These are phyloP conservation scores for Naganishia kalamii DNA, from an alignment of 768 basidiomycete genomes.

Conservation along the genomic window DNA sequence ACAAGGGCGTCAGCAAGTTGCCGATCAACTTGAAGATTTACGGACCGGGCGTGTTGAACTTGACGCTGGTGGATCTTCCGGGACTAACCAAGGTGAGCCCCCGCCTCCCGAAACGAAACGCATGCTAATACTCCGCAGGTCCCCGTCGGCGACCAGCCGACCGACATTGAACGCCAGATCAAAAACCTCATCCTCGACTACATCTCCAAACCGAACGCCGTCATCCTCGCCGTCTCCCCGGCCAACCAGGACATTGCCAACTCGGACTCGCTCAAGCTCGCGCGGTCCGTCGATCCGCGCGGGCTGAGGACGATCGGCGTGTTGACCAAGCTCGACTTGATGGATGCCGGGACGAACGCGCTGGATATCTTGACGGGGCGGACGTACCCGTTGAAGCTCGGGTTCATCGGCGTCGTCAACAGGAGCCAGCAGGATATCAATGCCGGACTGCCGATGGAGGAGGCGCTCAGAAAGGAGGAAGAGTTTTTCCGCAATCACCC, in stretches of 20 bases:
- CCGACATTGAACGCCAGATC: constrained; percentile 95
- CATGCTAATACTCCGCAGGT: constrained; percentile 15
- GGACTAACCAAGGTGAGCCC: constrained; percentile 71
- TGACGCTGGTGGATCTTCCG: constrained; percentile 93
- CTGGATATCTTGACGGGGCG: constrained; percentile 91
- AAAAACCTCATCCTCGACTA: constrained; percentile 90
- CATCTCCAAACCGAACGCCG: constrained; percentile 92
- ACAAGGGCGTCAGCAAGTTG: constrained; percentile 93
- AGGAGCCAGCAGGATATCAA: constrained; percentile 97
- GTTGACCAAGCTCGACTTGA: constrained; percentile 92
- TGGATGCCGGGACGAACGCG: constrained; percentile 99
- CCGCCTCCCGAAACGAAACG: background rate
- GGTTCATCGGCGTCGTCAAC: constrained; percentile 97
- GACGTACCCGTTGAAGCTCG: constrained; percentile 94
- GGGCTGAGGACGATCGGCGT: constrained; percentile 94
- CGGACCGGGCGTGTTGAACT: constrained; percentile 87
- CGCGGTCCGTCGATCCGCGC: constrained; percentile 89
- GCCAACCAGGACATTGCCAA: constrained; percentile 99
- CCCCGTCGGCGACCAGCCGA: constrained; percentile 73
- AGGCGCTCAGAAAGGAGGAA: constrained; percentile 73
- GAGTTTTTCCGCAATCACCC: constrained; percentile 88
- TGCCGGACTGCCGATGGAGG: constrained; percentile 71
- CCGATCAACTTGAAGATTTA: constrained; percentile 94
- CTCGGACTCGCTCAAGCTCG: constrained; percentile 94
- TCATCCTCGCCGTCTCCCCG: constrained; percentile 91